Evolutionary conservation across 164 flowering plant genomes (phyloP).

Genomic region (Protea cynaroides): DNA sequence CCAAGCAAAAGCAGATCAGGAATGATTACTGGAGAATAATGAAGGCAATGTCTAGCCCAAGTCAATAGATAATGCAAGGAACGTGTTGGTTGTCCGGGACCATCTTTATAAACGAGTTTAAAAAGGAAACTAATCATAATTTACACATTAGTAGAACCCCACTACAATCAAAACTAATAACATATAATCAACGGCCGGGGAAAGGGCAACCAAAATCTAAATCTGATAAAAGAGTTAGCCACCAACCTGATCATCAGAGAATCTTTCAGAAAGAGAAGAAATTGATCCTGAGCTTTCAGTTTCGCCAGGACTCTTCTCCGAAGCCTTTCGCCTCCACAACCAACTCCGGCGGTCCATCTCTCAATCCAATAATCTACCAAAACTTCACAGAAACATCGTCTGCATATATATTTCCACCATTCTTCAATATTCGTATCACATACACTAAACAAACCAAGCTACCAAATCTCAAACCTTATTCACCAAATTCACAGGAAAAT

Average conservation of each 20-base stretch:
- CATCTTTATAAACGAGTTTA: too few relatives aligned
- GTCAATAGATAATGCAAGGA: too few relatives aligned
- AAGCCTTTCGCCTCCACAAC: constrained; percentile 49
- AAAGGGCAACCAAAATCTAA: not conserved
- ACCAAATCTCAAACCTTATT: not conserved
- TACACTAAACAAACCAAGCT: constrained; percentile 4
- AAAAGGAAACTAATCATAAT: too few relatives aligned
- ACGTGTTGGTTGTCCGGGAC: too few relatives aligned
- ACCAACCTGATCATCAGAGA: constrained; percentile 51
- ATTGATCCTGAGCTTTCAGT: constrained; percentile 53
- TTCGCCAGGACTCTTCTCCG: constrained; percentile 52
- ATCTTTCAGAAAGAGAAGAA: constrained; percentile 53
- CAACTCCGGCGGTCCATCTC: constrained; percentile 50
- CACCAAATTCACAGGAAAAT: constrained; percentile 1
- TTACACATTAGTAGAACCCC: too few relatives aligned
- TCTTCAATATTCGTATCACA: constrained; percentile 1
- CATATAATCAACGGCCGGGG: not conserved
- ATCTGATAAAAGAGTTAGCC: not conserved
- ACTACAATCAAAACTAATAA: not conserved
- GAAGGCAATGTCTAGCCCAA: too few relatives aligned
- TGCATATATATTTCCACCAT: constrained; percentile 15
- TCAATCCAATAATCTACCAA: not conserved
- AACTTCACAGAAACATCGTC: constrained; percentile 20
- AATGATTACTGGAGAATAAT: too few relatives aligned
- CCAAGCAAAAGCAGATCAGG: too few relatives aligned